A percentile compares a stretch with the other conserved stretches of the same genome.
Evolutionary conservation across 2,329 filamentous ascomycete species (phyloP).

Genomic region (Aspergillus latus): DNA sequence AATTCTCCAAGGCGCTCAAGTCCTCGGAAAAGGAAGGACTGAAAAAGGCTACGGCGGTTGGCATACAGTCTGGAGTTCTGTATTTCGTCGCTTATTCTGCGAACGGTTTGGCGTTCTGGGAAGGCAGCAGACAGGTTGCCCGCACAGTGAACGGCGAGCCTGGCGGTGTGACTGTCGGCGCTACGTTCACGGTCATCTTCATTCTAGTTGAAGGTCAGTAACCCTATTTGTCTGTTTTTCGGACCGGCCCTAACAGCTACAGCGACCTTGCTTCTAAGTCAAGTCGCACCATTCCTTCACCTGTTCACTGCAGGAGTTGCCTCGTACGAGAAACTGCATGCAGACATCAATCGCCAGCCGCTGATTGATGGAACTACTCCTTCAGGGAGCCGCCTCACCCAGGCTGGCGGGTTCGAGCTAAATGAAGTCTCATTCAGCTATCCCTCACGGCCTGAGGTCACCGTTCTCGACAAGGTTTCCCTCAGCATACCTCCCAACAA

Average conservation of each 20-base stretch:
- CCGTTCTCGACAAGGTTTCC: conserved; percentile 37
- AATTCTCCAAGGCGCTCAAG: conserved; percentile 56
- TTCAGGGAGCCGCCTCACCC: conserved; percentile 22
- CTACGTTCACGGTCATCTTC: conserved; percentile 42
- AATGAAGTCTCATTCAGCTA: conserved; percentile 33
- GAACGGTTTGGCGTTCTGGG: conserved; percentile 68
- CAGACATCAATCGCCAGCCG: conserved; percentile 56
- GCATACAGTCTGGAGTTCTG: conserved; percentile 59
- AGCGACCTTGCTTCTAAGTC: conserved; percentile 41
- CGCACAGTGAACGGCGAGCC: conserved; percentile 25
- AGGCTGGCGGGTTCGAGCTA: conserved; percentile 36
- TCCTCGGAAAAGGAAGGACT: conserved; percentile 54
- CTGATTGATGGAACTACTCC: conserved; percentile 45
- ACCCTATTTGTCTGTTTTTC: not conserved
- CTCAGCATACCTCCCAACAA: conserved; percentile 42
- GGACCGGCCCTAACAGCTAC: conserved; percentile 14
- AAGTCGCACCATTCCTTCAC: conserved; percentile 44
- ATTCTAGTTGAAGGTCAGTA: conserved; percentile 38
- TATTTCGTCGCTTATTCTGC: conserved; percentile 69
- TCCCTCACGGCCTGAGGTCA: conserved; percentile 43
- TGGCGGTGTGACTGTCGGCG: conserved; percentile 32
- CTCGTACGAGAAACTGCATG: conserved; percentile 59
- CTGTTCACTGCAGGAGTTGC: conserved; percentile 51
- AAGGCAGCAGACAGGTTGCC: conserved; percentile 59
- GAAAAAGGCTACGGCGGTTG: conserved; percentile 59